Evolutionary conservation across 176 grass and related monocot species (phyloP).

Genomic region (Avena atlantica): DNA sequence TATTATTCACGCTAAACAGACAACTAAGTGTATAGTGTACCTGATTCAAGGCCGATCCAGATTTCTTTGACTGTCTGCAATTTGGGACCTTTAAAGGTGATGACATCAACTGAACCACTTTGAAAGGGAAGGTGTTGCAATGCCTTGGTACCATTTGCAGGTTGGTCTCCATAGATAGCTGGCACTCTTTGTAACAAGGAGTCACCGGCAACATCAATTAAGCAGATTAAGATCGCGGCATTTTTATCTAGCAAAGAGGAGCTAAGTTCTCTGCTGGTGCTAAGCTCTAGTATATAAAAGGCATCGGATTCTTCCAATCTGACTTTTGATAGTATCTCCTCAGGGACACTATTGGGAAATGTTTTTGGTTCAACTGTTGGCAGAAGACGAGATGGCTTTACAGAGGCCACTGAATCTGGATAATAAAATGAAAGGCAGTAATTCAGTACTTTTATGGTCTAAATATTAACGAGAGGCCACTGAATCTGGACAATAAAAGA

Average conservation of each 20-base stretch:
- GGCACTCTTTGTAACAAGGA: slow-evolving; percentile 79
- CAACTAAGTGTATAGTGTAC: slow-evolving; percentile 29
- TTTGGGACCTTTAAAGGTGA: slow-evolving; percentile 70
- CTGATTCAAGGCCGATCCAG: slow-evolving; percentile 97
- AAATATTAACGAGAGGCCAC: background rate
- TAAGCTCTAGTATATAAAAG: slow-evolving; percentile 77
- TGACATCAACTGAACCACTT: slow-evolving; percentile 67
- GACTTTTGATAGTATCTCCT: slow-evolving; percentile 52
- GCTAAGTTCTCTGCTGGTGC: slow-evolving; percentile 76
- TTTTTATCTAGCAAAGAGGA: slow-evolving; percentile 78
- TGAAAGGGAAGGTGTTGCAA: slow-evolving; percentile 58
- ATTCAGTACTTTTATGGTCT: slow-evolving; percentile 3
- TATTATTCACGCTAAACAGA: background rate
- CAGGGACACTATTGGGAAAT: slow-evolving; percentile 51
- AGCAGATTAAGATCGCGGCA: slow-evolving; percentile 65
- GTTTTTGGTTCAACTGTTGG: slow-evolving; percentile 55
- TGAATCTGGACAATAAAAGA: too few species aligned
- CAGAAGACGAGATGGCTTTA: slow-evolving; percentile 74
- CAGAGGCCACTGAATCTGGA: slow-evolving; percentile 71
- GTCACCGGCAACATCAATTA: slow-evolving; percentile 67
- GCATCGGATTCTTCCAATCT: slow-evolving; percentile 61
- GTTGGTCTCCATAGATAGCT: slow-evolving; percentile 49
- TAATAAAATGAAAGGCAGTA: background rate
- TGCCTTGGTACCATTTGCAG: slow-evolving; percentile 32
- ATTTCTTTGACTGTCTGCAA: slow-evolving; percentile 73